Percentiles rank a stretch among this genome's conserved stretches.
Evolutionary conservation across 2,329 filamentous ascomycete genomes (phyloP).

Genomic region (Aspergillus novofumigatus): DNA sequence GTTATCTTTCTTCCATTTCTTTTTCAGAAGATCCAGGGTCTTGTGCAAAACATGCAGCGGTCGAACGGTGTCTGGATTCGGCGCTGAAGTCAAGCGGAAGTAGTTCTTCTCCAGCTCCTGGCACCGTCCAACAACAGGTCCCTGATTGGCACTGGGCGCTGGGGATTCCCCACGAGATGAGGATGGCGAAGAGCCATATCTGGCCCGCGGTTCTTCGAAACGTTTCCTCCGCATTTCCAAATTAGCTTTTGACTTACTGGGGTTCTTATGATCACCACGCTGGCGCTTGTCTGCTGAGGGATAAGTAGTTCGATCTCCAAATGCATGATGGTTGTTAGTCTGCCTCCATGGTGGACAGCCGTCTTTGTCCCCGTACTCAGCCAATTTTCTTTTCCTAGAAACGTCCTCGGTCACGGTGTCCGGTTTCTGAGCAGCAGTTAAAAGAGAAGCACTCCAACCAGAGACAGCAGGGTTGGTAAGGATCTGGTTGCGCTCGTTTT

Average conservation of each 20-base stretch:
- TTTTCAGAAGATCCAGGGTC: conserved; percentile 82
- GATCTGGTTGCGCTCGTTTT: conserved; percentile 58
- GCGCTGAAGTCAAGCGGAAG: conserved; percentile 85
- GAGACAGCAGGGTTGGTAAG: conserved; percentile 45
- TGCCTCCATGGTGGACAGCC: conserved; percentile 68
- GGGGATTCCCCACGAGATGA: conserved; percentile 47
- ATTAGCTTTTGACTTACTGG: conserved; percentile 86
- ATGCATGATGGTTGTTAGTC: conserved; percentile 57
- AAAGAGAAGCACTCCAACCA: conserved; percentile 26
- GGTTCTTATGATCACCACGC: conserved; percentile 48
- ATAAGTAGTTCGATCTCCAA: conserved; percentile 74
- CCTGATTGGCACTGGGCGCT: conserved; percentile 43
- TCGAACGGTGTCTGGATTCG: conserved; percentile 82
- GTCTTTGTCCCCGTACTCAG: conserved; percentile 53
- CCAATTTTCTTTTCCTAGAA: conserved; percentile 79
- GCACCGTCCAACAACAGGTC: conserved; percentile 81
- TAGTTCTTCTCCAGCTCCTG: conserved; percentile 87
- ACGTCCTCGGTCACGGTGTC: conserved; percentile 23
- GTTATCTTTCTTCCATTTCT: conserved; percentile 88
- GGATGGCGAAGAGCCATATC: conserved; percentile 37
- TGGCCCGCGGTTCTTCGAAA: conserved; percentile 59
- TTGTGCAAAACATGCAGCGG: conserved; percentile 75
- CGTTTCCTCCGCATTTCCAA: conserved; percentile 86
- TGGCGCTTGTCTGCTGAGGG: conserved; percentile 49
- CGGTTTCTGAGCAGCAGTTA: conserved; percentile 17